Evolutionary conservation across 306 rosid genomes (phyloP).

Genomic region (Gynostemma pentaphyllum): DNA sequence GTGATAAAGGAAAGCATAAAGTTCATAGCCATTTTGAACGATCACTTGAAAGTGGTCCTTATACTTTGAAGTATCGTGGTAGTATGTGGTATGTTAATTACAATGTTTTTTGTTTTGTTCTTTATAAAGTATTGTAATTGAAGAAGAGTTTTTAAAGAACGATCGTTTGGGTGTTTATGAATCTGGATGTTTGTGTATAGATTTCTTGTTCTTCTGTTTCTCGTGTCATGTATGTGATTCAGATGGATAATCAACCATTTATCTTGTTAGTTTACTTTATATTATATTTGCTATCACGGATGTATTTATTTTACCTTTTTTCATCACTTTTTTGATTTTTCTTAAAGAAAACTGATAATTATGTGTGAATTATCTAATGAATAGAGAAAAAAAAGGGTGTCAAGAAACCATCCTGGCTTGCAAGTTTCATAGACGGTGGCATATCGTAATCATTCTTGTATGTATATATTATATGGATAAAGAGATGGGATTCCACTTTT

Average conservation of each 20-base stretch:
- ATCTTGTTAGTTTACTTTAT: background rate
- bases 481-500: background rate
- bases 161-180: background rate
- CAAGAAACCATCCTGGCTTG: background rate
- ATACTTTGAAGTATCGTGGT: conserved; percentile 78
- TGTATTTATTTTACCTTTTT: background rate
- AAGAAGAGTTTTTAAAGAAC: background rate
- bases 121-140: background rate
- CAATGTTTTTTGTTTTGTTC: background rate
- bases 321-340: background rate
- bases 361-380: background rate
- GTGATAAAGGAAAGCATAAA: conserved; percentile 56
- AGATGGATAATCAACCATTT: background rate
- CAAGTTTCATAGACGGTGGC: background rate
- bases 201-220: background rate
- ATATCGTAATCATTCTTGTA: background rate
- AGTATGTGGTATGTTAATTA: conserved; percentile 70
- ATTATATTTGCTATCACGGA: background rate
- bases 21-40: conserved; percentile 94
- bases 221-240: background rate
- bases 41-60: conserved; percentile 83
- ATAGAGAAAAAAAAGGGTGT: background rate
- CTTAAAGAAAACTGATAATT: background rate
- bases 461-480: background rate
- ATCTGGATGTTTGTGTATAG: background rate